Evolutionary conservation across 2,329 filamentous ascomycete species (phyloP).

Genomic region (Aspergillus novoparasiticus): DNA sequence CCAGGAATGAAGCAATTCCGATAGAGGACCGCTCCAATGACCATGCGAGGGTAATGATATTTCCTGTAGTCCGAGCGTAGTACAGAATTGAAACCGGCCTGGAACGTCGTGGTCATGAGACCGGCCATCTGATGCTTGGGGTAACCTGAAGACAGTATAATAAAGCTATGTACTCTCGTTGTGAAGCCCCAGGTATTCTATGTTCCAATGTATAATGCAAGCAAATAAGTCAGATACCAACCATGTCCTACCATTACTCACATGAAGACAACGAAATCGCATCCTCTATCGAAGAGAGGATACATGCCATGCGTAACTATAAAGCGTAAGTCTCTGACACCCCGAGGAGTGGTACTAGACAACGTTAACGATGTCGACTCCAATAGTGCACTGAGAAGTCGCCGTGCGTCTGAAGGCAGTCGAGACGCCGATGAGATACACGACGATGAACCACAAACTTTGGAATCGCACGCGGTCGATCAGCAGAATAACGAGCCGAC

Average conservation of each 20-base stretch:
- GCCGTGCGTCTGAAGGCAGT: background rate
- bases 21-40: background rate
- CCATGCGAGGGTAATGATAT: background rate
- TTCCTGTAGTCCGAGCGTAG: background rate
- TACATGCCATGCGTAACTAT: conserved; percentile 2
- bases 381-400: background rate
- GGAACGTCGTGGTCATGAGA: background rate
- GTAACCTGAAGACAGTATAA: background rate
- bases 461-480: background rate
- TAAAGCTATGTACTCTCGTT: background rate
- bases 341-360: too few relatives aligned
- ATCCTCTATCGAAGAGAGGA: conserved; percentile 3
- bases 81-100: background rate
- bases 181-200: background rate
- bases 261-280: conserved; percentile 6
- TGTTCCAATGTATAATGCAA: background rate
- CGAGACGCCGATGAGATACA: background rate
- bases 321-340: background rate
- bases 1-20: background rate
- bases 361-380: background rate
- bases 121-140: background rate
- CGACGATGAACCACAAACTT: background rate
- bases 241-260: background rate
- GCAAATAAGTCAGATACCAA: background rate
- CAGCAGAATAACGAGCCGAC: background rate